phyloP scores from a whole-genome alignment of 352 stramenopile species.

The Phytophthora rubi region DNA sequence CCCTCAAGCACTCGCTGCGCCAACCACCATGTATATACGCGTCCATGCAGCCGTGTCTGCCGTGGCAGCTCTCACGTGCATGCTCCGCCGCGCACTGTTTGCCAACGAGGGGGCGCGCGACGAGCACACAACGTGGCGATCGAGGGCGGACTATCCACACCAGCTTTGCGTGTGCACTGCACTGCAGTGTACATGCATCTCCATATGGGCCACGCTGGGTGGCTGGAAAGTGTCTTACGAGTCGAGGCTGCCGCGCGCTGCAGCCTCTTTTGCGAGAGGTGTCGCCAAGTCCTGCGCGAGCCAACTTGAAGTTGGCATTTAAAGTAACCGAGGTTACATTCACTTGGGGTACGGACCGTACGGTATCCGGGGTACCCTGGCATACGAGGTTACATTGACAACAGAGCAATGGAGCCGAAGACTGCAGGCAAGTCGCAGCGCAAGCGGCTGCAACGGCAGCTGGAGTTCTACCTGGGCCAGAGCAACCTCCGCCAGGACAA shows the following conservation, averaged over 20 bases:
- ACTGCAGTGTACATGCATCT: background rate
- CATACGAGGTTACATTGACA: slow-evolving; percentile 1
- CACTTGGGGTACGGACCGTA: no score
- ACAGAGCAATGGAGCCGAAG: slow-evolving; percentile 25
- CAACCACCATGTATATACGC: background rate
- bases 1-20: background rate
- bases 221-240: slow-evolving; percentile 11
- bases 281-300: background rate
- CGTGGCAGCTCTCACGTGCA: slow-evolving; percentile 16
- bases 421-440: slow-evolving; percentile 59
- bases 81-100: slow-evolving; percentile 25
- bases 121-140: slow-evolving; percentile 19
- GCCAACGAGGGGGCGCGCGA: slow-evolving; percentile 28
- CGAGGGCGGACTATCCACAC: slow-evolving; percentile 31
- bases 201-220: slow-evolving; percentile 25
- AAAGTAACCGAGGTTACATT: slow-evolving; percentile 6
- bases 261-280: background rate
- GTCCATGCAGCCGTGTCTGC: slow-evolving; percentile 2
- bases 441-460: slow-evolving; percentile 78
- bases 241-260: background rate
- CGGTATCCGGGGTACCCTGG: background rate
- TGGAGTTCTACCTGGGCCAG: slow-evolving; percentile 83
- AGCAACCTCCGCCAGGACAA: slow-evolving; percentile 85
- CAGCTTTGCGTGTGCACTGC: slow-evolving; percentile 2
- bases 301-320: background rate